Evolutionary conservation across 1,284 basidiomycete genomes (phyloP), one percentile per base, ranked within the genome.

Genomic region (Athelia sp.): DNA sequence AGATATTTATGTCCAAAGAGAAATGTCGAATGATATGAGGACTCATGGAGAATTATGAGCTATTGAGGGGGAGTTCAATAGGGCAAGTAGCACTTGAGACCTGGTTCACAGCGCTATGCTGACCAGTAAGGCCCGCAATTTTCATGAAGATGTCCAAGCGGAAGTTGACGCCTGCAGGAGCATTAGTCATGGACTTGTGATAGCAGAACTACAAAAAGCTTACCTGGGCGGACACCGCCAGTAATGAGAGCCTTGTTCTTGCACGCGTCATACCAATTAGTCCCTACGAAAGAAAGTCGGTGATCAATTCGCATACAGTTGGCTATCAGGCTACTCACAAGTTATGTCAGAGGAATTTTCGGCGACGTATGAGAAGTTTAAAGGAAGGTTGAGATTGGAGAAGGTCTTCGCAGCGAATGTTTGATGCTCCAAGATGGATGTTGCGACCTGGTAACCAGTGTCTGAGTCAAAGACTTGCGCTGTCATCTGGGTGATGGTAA

Each of bases 291-390:
- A 46, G 50, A 42, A 23, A 35, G 24, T 45, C 23, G 24, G 22
- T 34, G 2, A 48, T 22, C 34, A 49, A 36, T 17, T 17, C n/a
- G 36, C 40, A n/a, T 8, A 44, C 24, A 48, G 52, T 23, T 45
- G 15, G 46, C 43, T 29, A 10, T 38, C 17, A 38, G 38, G 26
- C 43, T 2, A 71, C 83, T 56, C 58, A 90, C 91, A 95, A 24
- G 92, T 93, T 35, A 75, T 71, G 67, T 95, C 92, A 1, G 84
- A 81, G 45, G 78, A 75, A 62, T 95, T 94, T n/a, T 78, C 70
- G 0, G 86, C 88, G n/a, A 80, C 53, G 62, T 93, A 94, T 0
- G 81, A 80, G 66, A 94, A 93, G 56, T 84, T 86, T 47, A 95
- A 69, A 1, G 91, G 91, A 17, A 95, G 55, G 38, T 76, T 63